phyloP scores from a whole-genome alignment of 2,329 filamentous ascomycete genomes.

The Cladosporium halotolerans region DNA sequence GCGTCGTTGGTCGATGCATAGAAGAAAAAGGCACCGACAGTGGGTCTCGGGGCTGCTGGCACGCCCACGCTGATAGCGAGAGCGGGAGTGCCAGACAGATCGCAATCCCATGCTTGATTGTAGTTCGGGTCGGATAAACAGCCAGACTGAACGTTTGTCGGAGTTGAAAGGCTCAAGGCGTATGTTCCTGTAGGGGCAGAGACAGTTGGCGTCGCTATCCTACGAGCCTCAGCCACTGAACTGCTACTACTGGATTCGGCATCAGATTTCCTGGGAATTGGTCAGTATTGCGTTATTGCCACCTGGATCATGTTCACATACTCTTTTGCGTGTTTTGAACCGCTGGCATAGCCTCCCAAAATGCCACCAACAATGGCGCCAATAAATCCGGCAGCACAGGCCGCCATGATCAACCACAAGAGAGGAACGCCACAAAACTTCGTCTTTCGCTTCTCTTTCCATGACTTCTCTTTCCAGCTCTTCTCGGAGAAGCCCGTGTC shows the following conservation, averaged over 20 bases:
- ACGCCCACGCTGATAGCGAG: slow-evolving; percentile 25
- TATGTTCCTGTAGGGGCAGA: slow-evolving; percentile 52
- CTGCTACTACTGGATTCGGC: slow-evolving; percentile 10
- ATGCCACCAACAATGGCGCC: slow-evolving; percentile 28
- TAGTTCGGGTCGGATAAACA: slow-evolving; percentile 54
- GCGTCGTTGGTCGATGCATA: slow-evolving; percentile 22
- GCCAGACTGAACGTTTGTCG: slow-evolving; percentile 44
- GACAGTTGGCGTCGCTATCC: slow-evolving; percentile 45
- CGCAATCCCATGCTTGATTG: slow-evolving; percentile 58
- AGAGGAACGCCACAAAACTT: slow-evolving; percentile 31
- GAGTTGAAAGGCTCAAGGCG: slow-evolving; percentile 47
- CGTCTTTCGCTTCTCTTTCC: slow-evolving; percentile 34
- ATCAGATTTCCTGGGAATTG: slow-evolving; percentile 3
- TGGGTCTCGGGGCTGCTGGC: slow-evolving; percentile 15
- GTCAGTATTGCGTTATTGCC: not conserved
- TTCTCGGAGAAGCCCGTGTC: slow-evolving; percentile 16
- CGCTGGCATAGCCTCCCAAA: slow-evolving; percentile 30
- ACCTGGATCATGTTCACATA: slow-evolving; percentile 12
- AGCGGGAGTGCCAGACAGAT: slow-evolving; percentile 35
- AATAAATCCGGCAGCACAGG: slow-evolving; percentile 27
- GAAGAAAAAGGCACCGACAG: slow-evolving; percentile 26
- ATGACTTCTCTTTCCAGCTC: slow-evolving; percentile 32
- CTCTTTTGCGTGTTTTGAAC: slow-evolving; percentile 19
- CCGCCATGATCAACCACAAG: slow-evolving; percentile 28
- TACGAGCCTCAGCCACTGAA: slow-evolving; percentile 30